Conservation (phyloP, 176 grass and related monocot genomes). For the Musa schizocarpa region DNA sequence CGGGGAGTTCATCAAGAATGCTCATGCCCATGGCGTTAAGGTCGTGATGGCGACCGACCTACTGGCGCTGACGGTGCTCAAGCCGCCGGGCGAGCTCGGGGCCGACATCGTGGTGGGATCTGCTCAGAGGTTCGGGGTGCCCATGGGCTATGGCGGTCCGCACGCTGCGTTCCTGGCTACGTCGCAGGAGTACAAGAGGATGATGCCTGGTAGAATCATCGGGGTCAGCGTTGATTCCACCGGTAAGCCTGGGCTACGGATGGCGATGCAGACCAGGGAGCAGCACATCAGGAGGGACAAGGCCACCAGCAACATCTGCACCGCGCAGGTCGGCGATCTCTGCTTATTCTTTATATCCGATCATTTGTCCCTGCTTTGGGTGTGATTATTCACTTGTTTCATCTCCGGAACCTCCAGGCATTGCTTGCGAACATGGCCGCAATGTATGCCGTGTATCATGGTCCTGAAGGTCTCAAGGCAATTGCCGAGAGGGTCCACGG, state of each 20-base stretch:
- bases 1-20: conserved; percentile 67
- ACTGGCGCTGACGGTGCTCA: conserved; percentile 70
- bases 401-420: conserved; percentile 31
- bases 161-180: conserved; percentile 95
- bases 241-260: conserved; percentile 80
- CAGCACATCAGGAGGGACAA: conserved; percentile 98
- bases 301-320: conserved; percentile 99
- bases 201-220: conserved; percentile 95
- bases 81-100: conserved; percentile 81
- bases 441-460: conserved; percentile 98
- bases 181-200: conserved; percentile 91
- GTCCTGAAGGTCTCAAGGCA: conserved; percentile 72
- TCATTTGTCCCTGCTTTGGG: neutral
- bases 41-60: conserved; percentile 96
- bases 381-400: neutral
- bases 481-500: conserved; percentile 91
- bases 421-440: conserved; percentile 98
- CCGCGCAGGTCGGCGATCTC: conserved; percentile 56
- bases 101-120: conserved; percentile 91
- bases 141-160: conserved; percentile 95
- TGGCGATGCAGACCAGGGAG: conserved; percentile 98
- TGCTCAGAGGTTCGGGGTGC: conserved; percentile 91
- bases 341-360: neutral
- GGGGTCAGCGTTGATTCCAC: conserved; percentile 77
- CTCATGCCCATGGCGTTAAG: conserved; percentile 78